Percentiles rank a stretch among this genome's conserved stretches.
Evolutionary conservation across 2,329 filamentous ascomycete species (phyloP).

Genomic region (Westerdykella ornata): DNA sequence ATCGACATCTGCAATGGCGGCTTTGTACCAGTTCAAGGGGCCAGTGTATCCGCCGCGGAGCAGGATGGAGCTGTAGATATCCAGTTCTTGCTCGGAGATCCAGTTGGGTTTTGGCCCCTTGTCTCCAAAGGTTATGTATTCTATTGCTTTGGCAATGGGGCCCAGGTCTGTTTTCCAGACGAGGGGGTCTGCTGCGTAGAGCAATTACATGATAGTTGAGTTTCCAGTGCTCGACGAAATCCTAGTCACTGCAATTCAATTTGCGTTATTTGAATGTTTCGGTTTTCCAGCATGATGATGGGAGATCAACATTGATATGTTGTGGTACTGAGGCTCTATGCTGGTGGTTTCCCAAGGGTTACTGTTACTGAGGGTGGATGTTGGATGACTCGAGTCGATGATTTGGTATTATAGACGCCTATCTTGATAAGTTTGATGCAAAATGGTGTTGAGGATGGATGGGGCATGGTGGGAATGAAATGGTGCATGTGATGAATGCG

Average conservation of each 20-base stretch:
- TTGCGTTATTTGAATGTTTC: neutral
- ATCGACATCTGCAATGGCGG: conserved; percentile 1
- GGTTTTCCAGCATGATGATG: too few relatives aligned
- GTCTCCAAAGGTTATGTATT: neutral
- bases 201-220: neutral
- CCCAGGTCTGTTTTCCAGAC: neutral
- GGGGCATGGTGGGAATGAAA: too few relatives aligned
- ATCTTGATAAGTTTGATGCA: too few relatives aligned
- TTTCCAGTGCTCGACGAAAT: neutral
- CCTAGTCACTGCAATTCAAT: neutral
- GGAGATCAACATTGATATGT: too few relatives aligned
- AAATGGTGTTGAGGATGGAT: too few relatives aligned
- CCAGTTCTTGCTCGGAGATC: neutral
- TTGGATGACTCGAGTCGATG: too few relatives aligned
- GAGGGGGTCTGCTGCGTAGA: neutral
- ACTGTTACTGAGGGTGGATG: too few relatives aligned
- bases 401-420: too few relatives aligned
- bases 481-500: too few relatives aligned
- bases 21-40: conserved; percentile 6
- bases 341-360: too few relatives aligned
- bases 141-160: neutral
- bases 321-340: too few relatives aligned
- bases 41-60: neutral
- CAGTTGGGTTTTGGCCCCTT: neutral
- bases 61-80: too few relatives aligned